Percentiles rank a stretch among this genome's conserved stretches.
phyloP scores from a whole-genome alignment of 495 filamentous ascomycete genomes.

The Friedmanniomyces endolithicus region DNA sequence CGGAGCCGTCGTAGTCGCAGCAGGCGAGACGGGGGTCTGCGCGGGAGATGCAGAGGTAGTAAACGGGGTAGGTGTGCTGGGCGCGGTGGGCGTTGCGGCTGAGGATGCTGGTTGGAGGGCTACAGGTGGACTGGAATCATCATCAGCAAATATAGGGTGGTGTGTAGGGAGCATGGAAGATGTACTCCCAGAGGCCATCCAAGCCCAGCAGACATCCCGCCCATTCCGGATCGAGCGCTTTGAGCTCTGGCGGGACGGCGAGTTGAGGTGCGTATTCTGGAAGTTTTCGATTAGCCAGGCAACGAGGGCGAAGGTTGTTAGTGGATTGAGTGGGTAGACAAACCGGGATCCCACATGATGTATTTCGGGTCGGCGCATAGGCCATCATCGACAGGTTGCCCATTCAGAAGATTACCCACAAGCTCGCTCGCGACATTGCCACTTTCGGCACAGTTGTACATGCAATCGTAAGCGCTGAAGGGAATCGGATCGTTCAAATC shows the following conservation, averaged over 20 bases:
- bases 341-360: not conserved
- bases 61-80: not conserved
- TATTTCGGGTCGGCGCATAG: not conserved
- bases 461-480: not conserved
- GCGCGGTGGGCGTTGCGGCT: not conserved
- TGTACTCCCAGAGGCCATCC: slow-evolving; percentile 6
- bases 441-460: not conserved
- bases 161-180: not conserved
- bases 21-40: not conserved
- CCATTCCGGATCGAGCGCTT: slow-evolving; percentile 12
- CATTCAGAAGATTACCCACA: not conserved
- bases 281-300: not conserved
- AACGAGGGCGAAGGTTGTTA: not conserved
- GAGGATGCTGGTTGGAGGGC: not conserved
- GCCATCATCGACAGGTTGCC: not conserved
- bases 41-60: not conserved
- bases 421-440: not conserved
- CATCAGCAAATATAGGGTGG: not conserved
- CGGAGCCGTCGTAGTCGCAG: not conserved
- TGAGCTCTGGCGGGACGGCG: slow-evolving; percentile 6
- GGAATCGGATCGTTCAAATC: slow-evolving; percentile 13
- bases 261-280: not conserved
- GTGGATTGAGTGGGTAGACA: no score
- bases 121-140: slow-evolving; percentile 1
- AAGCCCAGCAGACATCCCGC: not conserved